Conservation (phyloP, 495 filamentous ascomycete species). For the Penicillium cinerascens region DNA sequence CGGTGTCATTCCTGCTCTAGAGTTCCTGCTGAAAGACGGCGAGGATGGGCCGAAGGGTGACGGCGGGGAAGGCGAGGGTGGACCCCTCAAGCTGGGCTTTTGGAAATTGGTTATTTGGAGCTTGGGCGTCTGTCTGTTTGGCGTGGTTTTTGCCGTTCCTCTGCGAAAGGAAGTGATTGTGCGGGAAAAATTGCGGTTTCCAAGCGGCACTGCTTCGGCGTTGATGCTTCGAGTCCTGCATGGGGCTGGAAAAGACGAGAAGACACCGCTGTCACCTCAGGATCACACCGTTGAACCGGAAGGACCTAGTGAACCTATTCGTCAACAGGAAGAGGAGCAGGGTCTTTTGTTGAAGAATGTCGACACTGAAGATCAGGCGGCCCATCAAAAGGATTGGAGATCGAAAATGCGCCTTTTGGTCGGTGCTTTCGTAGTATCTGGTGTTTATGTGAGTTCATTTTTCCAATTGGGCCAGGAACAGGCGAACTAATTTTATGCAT, state of each 20-base stretch:
- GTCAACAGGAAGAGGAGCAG: constrained; percentile 14
- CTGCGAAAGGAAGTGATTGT: constrained; percentile 85
- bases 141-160: constrained; percentile 93
- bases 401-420: constrained; percentile 58
- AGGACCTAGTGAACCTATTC: constrained; percentile 11
- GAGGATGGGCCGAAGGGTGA: constrained; percentile 55
- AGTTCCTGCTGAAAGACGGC: constrained; percentile 70
- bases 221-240: constrained; percentile 88
- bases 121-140: constrained; percentile 88
- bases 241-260: constrained; percentile 48
- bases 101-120: constrained; percentile 84
- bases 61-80: constrained; percentile 58
- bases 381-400: constrained; percentile 54
- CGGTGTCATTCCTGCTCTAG: constrained; percentile 86
- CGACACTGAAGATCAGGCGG: constrained; percentile 25
- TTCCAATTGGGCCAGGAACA: not conserved
- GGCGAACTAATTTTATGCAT: constrained; percentile 13
- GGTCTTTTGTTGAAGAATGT: constrained; percentile 22
- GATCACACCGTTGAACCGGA: constrained; percentile 10
- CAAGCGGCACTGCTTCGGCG: constrained; percentile 90
- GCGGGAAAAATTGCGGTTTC: constrained; percentile 86
- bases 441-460: constrained; percentile 43
- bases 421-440: constrained; percentile 56
- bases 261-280: constrained; percentile 4
- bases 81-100: constrained; percentile 67